These are phyloP conservation scores for Helicostylum pulchrum DNA, from an alignment of 192 early-diverging fungal genomes.

Conservation along the genomic window DNA sequence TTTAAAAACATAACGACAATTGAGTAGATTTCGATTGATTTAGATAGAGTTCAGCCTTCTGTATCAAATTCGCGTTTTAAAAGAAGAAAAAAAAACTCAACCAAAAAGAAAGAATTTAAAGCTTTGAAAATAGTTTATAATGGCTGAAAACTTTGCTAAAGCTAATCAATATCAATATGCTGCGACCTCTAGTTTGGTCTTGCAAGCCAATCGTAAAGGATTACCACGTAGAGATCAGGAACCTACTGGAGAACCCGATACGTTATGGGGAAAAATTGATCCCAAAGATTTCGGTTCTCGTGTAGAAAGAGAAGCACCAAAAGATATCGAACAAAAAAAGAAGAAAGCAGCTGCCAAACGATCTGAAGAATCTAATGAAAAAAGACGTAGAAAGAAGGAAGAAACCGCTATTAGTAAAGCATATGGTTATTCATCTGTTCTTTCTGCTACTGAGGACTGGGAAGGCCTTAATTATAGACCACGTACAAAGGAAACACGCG, in stretches of 20 bases:
- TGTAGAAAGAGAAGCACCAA: conserved; percentile 64
- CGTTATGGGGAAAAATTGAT: conserved; percentile 84
- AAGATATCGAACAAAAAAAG: conserved; percentile 64
- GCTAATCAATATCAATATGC: conserved; percentile 78
- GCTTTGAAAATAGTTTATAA: conserved; percentile 15
- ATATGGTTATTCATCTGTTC: conserved; percentile 70
- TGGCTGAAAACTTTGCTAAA: conserved; percentile 66
- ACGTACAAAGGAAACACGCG: conserved; percentile 84
- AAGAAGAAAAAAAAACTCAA: too few species aligned
- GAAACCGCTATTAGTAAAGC: conserved; percentile 53
- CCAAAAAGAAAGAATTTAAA: too few species aligned
- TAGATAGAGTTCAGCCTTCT: too few species aligned
- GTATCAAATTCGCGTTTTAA: too few species aligned
- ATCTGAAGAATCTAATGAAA: conserved; percentile 51
- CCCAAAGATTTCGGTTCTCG: conserved; percentile 81
- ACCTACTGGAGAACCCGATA: conserved; percentile 93
- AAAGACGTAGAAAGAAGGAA: conserved; percentile 56
- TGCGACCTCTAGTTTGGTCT: conserved; percentile 94
- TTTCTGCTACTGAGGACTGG: conserved; percentile 84
- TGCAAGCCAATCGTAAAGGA: conserved; percentile 82
- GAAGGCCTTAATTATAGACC: conserved; percentile 86
- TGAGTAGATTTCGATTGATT: too few species aligned
- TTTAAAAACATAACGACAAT: not conserved
- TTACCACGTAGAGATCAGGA: conserved; percentile 84
- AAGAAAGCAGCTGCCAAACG: conserved; percentile 51